Evolutionary conservation across 2,329 filamentous ascomycete species (phyloP).

Genomic region (Grosmannia huntii): DNA sequence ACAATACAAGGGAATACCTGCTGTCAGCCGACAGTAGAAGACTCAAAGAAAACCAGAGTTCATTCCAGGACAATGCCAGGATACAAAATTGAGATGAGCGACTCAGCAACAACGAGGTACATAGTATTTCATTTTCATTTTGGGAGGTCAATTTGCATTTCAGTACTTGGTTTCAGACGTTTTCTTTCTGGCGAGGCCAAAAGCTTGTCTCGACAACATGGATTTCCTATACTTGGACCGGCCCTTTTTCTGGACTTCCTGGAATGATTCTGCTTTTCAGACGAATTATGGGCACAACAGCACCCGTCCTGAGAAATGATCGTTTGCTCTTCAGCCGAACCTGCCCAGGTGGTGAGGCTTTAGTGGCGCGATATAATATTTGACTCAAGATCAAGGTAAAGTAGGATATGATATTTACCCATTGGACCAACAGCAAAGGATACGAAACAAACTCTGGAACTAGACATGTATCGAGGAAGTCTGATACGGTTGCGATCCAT

Average conservation of each 20-base stretch:
- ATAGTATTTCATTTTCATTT: conserved; percentile 30
- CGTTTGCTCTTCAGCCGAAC: too few species aligned
- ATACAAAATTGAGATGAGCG: conserved; percentile 44
- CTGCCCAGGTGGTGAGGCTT: too few species aligned
- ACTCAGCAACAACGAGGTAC: conserved; percentile 50
- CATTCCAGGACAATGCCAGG: conserved; percentile 29
- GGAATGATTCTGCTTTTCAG: conserved; percentile 2
- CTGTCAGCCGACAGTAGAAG: conserved; percentile 1
- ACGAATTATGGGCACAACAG: neutral
- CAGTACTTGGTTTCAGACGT: conserved; percentile 14
- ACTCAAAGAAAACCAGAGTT: neutral
- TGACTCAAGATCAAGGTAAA: neutral
- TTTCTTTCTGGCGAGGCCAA: conserved; percentile 6
- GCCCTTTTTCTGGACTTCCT: neutral
- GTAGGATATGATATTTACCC: too few species aligned
- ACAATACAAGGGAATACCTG: neutral
- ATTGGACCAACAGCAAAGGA: neutral
- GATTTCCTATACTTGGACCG: neutral
- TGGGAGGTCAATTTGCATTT: conserved; percentile 23
- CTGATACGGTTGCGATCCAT: neutral
- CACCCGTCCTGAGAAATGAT: too few species aligned
- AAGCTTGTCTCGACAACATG: neutral
- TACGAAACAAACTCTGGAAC: neutral
- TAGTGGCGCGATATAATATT: too few species aligned
- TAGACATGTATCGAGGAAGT: neutral